Conservation (phyloP, 164 flowering plant species). For the Cinnamomum micranthum region DNA sequence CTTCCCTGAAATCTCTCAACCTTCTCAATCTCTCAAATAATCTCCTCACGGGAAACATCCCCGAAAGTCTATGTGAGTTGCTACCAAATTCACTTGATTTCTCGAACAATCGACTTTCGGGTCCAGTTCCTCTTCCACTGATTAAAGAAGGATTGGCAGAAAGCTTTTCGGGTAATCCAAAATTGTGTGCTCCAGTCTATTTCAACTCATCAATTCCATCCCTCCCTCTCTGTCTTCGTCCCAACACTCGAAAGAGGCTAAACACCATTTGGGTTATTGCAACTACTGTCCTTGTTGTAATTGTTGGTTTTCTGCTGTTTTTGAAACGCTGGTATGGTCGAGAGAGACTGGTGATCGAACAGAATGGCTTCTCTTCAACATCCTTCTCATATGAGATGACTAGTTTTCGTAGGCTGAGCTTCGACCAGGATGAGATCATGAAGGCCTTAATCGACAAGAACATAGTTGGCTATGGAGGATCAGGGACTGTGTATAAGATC, state of each 20-base stretch:
- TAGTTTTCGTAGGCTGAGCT: slow-evolving; percentile 69
- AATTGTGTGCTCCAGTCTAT: slow-evolving; percentile 50
- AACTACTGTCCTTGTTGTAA: slow-evolving; percentile 35
- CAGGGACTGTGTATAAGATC: slow-evolving; percentile 82
- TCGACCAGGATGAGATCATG: slow-evolving; percentile 60
- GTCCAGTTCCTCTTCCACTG: slow-evolving; percentile 63
- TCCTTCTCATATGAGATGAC: slow-evolving; percentile 61
- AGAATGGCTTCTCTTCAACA: slow-evolving; percentile 44
- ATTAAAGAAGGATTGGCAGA: slow-evolving; percentile 59
- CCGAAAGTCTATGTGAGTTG: slow-evolving; percentile 54
- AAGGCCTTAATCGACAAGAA: slow-evolving; percentile 75
- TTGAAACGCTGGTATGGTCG: slow-evolving; percentile 42
- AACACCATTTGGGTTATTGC: slow-evolving; percentile 54
- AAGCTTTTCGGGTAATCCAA: slow-evolving; percentile 77
- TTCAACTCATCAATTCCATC: slow-evolving; percentile 27
- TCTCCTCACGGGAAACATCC: slow-evolving; percentile 66
- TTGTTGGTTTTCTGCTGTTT: slow-evolving; percentile 47
- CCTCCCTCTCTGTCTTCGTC: slow-evolving; percentile 51
- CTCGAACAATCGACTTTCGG: slow-evolving; percentile 68
- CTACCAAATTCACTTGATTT: slow-evolving; percentile 79
- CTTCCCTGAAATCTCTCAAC: slow-evolving; percentile 63
- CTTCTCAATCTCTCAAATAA: slow-evolving; percentile 86
- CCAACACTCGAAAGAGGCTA: slow-evolving; percentile 31
- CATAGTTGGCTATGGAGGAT: slow-evolving; percentile 91
- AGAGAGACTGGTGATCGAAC: slow-evolving; percentile 34